A percentile compares a stretch with the other conserved stretches of the same genome.
Evolutionary conservation across 805 yeast species (phyloP).

Genomic region (Myxozyma melibiosi): DNA sequence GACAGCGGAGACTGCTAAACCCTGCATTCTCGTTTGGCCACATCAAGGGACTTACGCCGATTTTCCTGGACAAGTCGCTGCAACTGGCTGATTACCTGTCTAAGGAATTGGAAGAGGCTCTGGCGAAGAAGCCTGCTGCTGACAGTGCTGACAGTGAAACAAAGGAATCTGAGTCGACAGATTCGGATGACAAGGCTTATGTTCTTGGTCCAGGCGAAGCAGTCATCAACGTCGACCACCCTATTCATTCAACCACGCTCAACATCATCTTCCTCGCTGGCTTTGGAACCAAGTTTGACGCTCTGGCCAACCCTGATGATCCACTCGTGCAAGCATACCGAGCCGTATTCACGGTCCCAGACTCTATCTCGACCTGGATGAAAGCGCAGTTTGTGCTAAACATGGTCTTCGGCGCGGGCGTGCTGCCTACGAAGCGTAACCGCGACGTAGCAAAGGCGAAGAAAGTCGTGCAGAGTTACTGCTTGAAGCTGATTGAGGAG

Average conservation of each 20-base stretch:
- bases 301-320: constrained; percentile 17
- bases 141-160: neutral
- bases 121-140: neutral
- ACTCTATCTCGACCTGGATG: neutral
- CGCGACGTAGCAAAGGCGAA: constrained; percentile 1
- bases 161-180: neutral
- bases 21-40: constrained; percentile 30
- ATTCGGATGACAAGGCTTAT: neutral
- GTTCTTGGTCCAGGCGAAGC: constrained; percentile 3
- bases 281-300: constrained; percentile 23
- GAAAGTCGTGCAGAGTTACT: constrained; percentile 3
- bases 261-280: constrained; percentile 28
- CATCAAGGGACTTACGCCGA: constrained; percentile 22
- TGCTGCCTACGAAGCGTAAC: constrained; percentile 11
- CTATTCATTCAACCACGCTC: constrained; percentile 23
- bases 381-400: neutral
- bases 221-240: constrained; percentile 10
- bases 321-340: constrained; percentile 21
- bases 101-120: neutral
- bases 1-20: constrained; percentile 20
- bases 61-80: constrained; percentile 16
- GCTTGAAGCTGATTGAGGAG: constrained; percentile 15
- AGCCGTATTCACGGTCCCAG: constrained; percentile 5
- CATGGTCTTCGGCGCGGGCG: constrained; percentile 4
- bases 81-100: constrained; percentile 6